phyloP scores from a whole-genome alignment of 306 rosid genomes.

The Rosa rugosa region DNA sequence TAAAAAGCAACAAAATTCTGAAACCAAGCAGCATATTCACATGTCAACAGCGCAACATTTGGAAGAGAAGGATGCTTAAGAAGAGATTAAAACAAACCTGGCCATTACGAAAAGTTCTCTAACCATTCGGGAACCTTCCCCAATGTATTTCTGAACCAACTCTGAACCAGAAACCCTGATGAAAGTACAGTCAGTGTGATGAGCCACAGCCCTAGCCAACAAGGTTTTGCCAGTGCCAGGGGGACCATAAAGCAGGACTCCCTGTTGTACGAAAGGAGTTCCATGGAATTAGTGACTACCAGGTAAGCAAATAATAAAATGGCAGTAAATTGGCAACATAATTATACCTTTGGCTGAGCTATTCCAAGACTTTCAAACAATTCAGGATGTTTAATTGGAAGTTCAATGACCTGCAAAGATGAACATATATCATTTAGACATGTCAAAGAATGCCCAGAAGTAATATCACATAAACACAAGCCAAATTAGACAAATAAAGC shows the following conservation, averaged over 20 bases:
- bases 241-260: slow-evolving; percentile 92
- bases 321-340: neutral
- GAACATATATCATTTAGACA: slow-evolving; percentile 2
- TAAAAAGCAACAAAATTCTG: neutral
- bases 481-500: neutral
- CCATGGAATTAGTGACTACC: slow-evolving; percentile 10
- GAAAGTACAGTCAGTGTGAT: slow-evolving; percentile 97
- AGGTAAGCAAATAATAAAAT: neutral
- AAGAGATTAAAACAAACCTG: slow-evolving; percentile 58
- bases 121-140: slow-evolving; percentile 99
- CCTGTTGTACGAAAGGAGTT: slow-evolving; percentile 41
- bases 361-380: slow-evolving; percentile 99
- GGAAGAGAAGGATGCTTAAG: slow-evolving; percentile 1
- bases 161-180: slow-evolving; percentile 99
- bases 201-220: slow-evolving; percentile 99
- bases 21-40: neutral
- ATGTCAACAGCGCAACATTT: neutral
- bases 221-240: slow-evolving; percentile 98
- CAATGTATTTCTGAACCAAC: slow-evolving; percentile 95
- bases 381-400: slow-evolving; percentile 98
- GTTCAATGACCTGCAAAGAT: slow-evolving; percentile 81
- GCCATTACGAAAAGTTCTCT: slow-evolving; percentile 99
- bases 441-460: slow-evolving; percentile 12
- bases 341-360: slow-evolving; percentile 95
- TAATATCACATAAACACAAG: neutral